Conservation (phyloP, 2,329 filamentous ascomycete genomes). For the Hymenotorrendiella dingleyae region DNA sequence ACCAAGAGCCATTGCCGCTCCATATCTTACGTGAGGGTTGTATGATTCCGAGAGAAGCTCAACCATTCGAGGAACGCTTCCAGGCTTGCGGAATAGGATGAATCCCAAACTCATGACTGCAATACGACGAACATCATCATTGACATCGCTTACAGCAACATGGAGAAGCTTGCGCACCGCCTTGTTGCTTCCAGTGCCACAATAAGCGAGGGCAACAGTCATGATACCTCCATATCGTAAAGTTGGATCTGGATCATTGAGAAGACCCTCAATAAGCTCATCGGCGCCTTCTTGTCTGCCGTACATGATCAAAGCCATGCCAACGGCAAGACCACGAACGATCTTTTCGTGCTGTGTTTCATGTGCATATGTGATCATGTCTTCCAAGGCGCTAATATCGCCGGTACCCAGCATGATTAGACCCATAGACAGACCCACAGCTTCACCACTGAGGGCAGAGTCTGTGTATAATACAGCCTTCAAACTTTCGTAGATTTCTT, state of each 20-base stretch:
- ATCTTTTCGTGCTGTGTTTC: conserved; percentile 99
- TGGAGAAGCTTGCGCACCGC: conserved; percentile 93
- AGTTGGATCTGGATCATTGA: conserved; percentile 89
- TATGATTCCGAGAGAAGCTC: conserved; percentile 97
- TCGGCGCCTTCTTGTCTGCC: conserved; percentile 91
- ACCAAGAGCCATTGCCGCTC: conserved; percentile 95
- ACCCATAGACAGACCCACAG: conserved; percentile 92
- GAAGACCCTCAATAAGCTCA: conserved; percentile 84
- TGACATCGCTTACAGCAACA: conserved; percentile 95
- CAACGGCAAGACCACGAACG: conserved; percentile 87
- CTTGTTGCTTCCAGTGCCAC: conserved; percentile 96
- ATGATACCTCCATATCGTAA: conserved; percentile 96
- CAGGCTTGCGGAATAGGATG: conserved; percentile 95
- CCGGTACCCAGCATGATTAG: conserved; percentile 98
- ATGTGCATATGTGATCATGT: conserved; percentile 97
- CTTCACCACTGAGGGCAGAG: conserved; percentile 94
- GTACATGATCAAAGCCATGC: conserved; percentile 98
- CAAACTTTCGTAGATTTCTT: conserved; percentile 85
- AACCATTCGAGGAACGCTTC: conserved; percentile 96
- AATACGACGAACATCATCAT: conserved; percentile 91
- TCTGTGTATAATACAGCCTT: conserved; percentile 86
- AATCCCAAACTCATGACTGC: conserved; percentile 98
- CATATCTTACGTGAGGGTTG: conserved; percentile 96
- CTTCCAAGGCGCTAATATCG: conserved; percentile 84
- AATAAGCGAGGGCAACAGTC: conserved; percentile 97